Percentiles rank a stretch among this genome's conserved stretches.
phyloP scores from a whole-genome alignment of 345 rosid genomes.

The Combretum micranthum region DNA sequence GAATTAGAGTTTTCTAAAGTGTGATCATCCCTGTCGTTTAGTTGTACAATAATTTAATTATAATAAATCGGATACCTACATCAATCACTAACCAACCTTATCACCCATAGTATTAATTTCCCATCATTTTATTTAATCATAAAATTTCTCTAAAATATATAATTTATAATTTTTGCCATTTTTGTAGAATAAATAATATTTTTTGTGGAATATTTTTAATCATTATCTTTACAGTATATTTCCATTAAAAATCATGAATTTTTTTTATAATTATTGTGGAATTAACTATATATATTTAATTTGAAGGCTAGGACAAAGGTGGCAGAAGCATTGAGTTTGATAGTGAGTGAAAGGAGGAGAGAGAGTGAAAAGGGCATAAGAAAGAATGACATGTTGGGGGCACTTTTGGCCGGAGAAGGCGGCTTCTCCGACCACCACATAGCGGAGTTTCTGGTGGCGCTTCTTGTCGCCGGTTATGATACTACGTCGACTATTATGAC shows the following conservation, averaged over 20 bases:
- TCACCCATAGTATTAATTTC: too few species aligned
- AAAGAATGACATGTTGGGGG: conserved; percentile 71
- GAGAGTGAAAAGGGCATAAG: conserved; percentile 35
- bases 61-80: too few species aligned
- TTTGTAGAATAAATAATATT: not conserved
- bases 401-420: conserved; percentile 56
- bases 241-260: not conserved
- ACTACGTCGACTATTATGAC: conserved; percentile 96
- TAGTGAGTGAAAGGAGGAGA: conserved; percentile 65
- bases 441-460: conserved; percentile 79
- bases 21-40: too few species aligned
- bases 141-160: too few species aligned
- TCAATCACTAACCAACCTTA: too few species aligned
- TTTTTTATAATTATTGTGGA: not conserved
- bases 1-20: too few species aligned
- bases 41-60: too few species aligned
- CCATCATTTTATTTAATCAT: too few species aligned
- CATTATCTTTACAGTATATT: not conserved
- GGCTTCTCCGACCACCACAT: conserved; percentile 76
- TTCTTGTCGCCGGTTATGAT: conserved; percentile 96
- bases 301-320: conserved; percentile 83
- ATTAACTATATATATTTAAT: not conserved
- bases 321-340: conserved; percentile 80
- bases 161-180: conserved; percentile 7
- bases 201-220: not conserved